phyloP scores from a whole-genome alignment of 75 land plant genomes.

The Sequoia sempervirens region DNA sequence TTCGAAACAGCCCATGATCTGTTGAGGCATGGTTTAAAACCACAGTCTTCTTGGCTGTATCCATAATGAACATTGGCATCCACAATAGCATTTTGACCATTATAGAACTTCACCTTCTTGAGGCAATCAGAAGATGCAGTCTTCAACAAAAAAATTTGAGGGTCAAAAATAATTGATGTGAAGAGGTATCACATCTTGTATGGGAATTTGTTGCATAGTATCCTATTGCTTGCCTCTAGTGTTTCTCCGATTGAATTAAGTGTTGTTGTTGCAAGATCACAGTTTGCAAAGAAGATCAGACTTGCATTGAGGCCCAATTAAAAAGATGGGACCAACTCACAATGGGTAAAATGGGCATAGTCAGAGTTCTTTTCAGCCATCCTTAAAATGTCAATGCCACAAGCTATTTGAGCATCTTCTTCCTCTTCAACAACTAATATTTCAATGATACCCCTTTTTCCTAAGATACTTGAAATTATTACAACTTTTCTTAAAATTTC shows the following conservation, averaged over 20 bases:
- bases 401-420: slow-evolving; percentile 64
- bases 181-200: slow-evolving; percentile 64
- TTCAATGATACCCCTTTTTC: slow-evolving; percentile 64
- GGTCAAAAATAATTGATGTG: slow-evolving; percentile 74
- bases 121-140: slow-evolving; percentile 59
- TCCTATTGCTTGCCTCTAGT: slow-evolving; percentile 90
- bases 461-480: slow-evolving; percentile 38
- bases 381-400: slow-evolving; percentile 34
- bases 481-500: slow-evolving; percentile 24
- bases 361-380: slow-evolving; percentile 12
- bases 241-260: slow-evolving; percentile 83
- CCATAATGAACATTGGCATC: slow-evolving; percentile 80
- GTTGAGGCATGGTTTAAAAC: slow-evolving; percentile 77
- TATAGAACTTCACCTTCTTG: slow-evolving; percentile 57
- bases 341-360: slow-evolving; percentile 51
- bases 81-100: slow-evolving; percentile 90
- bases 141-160: slow-evolving; percentile 76
- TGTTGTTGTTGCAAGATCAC: slow-evolving; percentile 68
- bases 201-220: slow-evolving; percentile 61
- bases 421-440: slow-evolving; percentile 87
- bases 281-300: slow-evolving; percentile 90
- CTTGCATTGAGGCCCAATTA: slow-evolving; percentile 75
- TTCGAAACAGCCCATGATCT: slow-evolving; percentile 84
- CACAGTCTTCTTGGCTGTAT: slow-evolving; percentile 93
- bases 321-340: slow-evolving; percentile 77